A percentile compares a stretch with the other conserved stretches of the same genome.
Evolutionary conservation across 192 early-diverging fungal genomes (phyloP).

Genomic region (Pilaira anomala): DNA sequence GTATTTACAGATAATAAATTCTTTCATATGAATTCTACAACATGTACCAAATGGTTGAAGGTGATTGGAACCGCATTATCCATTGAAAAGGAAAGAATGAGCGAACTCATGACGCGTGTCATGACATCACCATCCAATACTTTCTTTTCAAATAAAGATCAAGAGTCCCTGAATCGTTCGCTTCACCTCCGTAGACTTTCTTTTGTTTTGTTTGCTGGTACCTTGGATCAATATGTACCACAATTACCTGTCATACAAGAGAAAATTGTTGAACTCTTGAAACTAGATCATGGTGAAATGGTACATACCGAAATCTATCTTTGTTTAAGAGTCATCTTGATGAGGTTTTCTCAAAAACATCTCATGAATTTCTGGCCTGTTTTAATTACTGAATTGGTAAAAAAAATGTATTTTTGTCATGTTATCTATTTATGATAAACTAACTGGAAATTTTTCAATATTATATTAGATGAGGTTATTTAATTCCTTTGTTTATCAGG

Average conservation of each 20-base stretch:
- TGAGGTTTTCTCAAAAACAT: conserved; percentile 76
- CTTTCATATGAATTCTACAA: conserved; percentile 58
- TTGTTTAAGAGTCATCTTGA: conserved; percentile 77
- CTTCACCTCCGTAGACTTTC: conserved; percentile 72
- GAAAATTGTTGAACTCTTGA: conserved; percentile 85
- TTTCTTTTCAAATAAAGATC: conserved; percentile 80
- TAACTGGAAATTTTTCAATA: background rate
- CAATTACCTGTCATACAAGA: conserved; percentile 81
- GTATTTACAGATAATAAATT: conserved; percentile 70
- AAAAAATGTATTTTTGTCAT: too few species aligned
- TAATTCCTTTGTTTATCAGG: conserved; percentile 51
- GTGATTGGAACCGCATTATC: conserved; percentile 69
- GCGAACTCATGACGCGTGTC: conserved; percentile 69
- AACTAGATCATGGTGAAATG: conserved; percentile 59
- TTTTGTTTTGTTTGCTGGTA: conserved; percentile 73
- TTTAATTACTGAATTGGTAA: conserved; percentile 82
- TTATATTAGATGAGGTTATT: conserved; percentile 62
- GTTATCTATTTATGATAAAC: background rate
- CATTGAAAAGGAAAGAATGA: conserved; percentile 74
- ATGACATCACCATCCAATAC: conserved; percentile 66
- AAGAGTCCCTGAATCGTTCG: conserved; percentile 68
- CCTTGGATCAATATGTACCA: conserved; percentile 71
- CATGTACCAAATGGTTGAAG: conserved; percentile 60
- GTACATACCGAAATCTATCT: conserved; percentile 84
- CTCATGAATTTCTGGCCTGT: conserved; percentile 91